A percentile compares a stretch with the other conserved stretches of the same genome.
Evolutionary conservation across 169 alveolate genomes (phyloP).

Genomic region (Nephromyces sp.): DNA sequence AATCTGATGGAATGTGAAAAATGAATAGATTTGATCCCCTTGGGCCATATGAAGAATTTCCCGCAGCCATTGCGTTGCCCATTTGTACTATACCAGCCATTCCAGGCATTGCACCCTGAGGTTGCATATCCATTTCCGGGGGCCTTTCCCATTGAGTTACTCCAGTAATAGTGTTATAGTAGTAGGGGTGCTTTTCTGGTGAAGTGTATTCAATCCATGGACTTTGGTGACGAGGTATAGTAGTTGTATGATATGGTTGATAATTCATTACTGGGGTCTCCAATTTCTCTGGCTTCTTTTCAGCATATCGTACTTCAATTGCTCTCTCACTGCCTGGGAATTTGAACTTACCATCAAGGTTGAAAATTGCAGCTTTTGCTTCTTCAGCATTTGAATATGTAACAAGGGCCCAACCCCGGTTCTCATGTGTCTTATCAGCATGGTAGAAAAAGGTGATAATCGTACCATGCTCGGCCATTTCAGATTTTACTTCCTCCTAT

Average conservation of each 20-base stretch:
- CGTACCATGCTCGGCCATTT: constrained; percentile 10
- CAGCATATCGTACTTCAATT: not conserved
- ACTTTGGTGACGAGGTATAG: not conserved
- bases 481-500: constrained; percentile 18
- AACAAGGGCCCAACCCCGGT: constrained; percentile 27
- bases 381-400: not conserved
- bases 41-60: constrained; percentile 60
- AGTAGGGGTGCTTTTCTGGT: constrained; percentile 26
- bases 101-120: constrained; percentile 41
- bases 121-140: constrained; percentile 56
- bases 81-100: too few relatives aligned
- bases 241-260: too few relatives aligned
- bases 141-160: constrained; percentile 70
- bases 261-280: not conserved
- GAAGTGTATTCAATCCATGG: constrained; percentile 23
- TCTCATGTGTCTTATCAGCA: constrained; percentile 14
- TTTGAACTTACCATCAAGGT: not conserved
- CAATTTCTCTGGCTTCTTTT: not conserved
- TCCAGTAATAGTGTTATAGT: constrained; percentile 25
- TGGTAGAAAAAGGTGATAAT: constrained; percentile 11
- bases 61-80: constrained; percentile 16
- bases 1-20: constrained; percentile 81
- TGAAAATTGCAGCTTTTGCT: not conserved
- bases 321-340: not conserved
- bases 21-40: constrained; percentile 85